These are phyloP conservation scores for Pseudopithomyces maydicus DNA, from an alignment of 2,329 filamentous ascomycete genomes.

Conservation along the genomic window DNA sequence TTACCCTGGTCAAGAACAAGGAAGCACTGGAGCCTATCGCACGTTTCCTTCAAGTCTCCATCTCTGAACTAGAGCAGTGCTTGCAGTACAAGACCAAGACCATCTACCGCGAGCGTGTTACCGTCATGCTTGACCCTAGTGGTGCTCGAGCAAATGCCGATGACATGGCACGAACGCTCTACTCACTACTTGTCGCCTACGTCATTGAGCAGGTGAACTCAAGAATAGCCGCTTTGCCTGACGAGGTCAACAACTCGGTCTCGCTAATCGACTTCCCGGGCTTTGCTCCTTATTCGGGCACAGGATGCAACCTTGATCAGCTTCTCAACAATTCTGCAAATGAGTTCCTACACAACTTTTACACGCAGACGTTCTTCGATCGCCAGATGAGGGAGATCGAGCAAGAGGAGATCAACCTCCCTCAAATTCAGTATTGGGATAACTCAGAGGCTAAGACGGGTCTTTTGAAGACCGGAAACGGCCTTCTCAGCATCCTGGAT, in stretches of 20 bases:
- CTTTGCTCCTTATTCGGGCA: slow-evolving; percentile 83
- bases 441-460: slow-evolving; percentile 94
- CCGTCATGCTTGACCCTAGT: slow-evolving; percentile 92
- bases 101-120: slow-evolving; percentile 94
- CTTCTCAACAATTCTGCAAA: slow-evolving; percentile 92
- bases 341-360: slow-evolving; percentile 90
- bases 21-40: slow-evolving; percentile 85
- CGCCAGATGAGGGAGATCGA: slow-evolving; percentile 91
- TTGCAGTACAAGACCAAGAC: slow-evolving; percentile 97
- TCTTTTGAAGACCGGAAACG: slow-evolving; percentile 89
- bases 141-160: slow-evolving; percentile 92
- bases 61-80: slow-evolving; percentile 81
- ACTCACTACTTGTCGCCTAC: slow-evolving; percentile 91
- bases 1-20: slow-evolving; percentile 91
- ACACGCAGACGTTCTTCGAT: slow-evolving; percentile 94
- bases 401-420: slow-evolving; percentile 87
- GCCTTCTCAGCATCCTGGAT: slow-evolving; percentile 89
- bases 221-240: slow-evolving; percentile 82
- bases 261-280: slow-evolving; percentile 97
- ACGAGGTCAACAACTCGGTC: slow-evolving; percentile 88
- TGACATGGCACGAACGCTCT: slow-evolving; percentile 89
- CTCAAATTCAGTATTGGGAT: slow-evolving; percentile 95
- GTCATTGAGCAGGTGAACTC: slow-evolving; percentile 94
- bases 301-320: slow-evolving; percentile 86
- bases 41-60: slow-evolving; percentile 88